Evolutionary conservation across 305 asterid species (phyloP).

Genomic region (Coffea humblotiana): DNA sequence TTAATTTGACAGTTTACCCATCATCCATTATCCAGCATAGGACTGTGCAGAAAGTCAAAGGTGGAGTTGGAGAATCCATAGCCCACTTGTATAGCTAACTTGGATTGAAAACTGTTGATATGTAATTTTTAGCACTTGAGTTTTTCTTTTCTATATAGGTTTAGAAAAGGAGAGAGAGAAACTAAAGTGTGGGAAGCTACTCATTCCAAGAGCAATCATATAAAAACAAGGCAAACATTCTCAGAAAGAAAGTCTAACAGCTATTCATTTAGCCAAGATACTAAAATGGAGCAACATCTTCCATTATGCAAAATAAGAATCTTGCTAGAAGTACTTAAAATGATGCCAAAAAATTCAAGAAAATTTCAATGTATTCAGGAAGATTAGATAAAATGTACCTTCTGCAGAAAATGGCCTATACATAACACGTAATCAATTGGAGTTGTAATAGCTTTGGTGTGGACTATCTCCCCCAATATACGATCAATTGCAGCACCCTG

Average conservation of each 20-base stretch:
- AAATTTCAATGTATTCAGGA: not conserved
- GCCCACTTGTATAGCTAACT: not conserved
- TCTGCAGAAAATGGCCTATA: constrained; percentile 91
- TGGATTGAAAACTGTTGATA: not conserved
- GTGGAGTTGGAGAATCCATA: not conserved
- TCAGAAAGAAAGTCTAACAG: not conserved
- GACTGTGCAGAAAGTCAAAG: not conserved
- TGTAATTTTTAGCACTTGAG: not conserved
- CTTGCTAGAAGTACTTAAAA: not conserved
- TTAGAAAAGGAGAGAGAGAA: not conserved
- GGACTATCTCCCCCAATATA: constrained; percentile 95
- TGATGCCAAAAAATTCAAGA: not conserved
- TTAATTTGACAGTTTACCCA: not conserved
- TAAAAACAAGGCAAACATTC: not conserved
- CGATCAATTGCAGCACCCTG: constrained; percentile 64
- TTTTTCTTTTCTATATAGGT: not conserved
- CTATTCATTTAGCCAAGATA: not conserved
- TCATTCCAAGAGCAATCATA: not conserved
- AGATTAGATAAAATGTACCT: constrained; percentile 46
- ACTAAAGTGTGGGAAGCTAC: not conserved
- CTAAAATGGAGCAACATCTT: not conserved
- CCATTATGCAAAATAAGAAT: not conserved
- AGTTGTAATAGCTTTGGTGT: constrained; percentile 71
- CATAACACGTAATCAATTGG: constrained; percentile 96
- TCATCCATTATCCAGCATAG: not conserved